phyloP scores from a whole-genome alignment of 768 basidiomycete species.

The Auricularia sp. region DNA sequence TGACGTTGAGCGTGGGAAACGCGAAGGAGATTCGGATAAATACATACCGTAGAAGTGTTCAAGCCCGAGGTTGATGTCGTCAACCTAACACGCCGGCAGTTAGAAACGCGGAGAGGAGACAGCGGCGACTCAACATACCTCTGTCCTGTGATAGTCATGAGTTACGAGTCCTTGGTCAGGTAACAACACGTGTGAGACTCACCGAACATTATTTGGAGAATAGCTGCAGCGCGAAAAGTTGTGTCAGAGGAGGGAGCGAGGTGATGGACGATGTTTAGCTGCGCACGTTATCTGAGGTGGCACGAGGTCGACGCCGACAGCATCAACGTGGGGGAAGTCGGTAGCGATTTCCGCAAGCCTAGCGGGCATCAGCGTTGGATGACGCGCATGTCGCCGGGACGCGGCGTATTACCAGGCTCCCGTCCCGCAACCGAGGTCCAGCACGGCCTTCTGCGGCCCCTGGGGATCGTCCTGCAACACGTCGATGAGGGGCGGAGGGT shows the following conservation, averaged over 20 bases:
- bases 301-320: constrained; percentile 70
- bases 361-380: constrained; percentile 3
- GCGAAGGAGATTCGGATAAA: constrained; percentile 48
- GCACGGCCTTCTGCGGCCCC: constrained; percentile 49
- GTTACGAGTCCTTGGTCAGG: not conserved
- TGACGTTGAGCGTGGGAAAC: constrained; percentile 46
- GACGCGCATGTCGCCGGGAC: not conserved
- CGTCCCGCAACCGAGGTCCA: constrained; percentile 75
- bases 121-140: constrained; percentile 3
- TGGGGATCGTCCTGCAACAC: constrained; percentile 47
- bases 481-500: constrained; percentile 46
- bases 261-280: constrained; percentile 5
- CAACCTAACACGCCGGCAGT: constrained; percentile 40
- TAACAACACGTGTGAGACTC: not conserved
- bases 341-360: constrained; percentile 71
- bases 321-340: constrained; percentile 58
- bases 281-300: constrained; percentile 68
- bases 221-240: not conserved
- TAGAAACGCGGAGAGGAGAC: constrained; percentile 4
- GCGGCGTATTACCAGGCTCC: constrained; percentile 51
- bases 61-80: constrained; percentile 76
- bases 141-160: not conserved
- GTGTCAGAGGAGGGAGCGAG: not conserved
- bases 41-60: constrained; percentile 76
- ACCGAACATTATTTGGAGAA: not conserved